Conservation (phyloP, 2,329 filamentous ascomycete species). For the Lasiodiplodia sp. region DNA sequence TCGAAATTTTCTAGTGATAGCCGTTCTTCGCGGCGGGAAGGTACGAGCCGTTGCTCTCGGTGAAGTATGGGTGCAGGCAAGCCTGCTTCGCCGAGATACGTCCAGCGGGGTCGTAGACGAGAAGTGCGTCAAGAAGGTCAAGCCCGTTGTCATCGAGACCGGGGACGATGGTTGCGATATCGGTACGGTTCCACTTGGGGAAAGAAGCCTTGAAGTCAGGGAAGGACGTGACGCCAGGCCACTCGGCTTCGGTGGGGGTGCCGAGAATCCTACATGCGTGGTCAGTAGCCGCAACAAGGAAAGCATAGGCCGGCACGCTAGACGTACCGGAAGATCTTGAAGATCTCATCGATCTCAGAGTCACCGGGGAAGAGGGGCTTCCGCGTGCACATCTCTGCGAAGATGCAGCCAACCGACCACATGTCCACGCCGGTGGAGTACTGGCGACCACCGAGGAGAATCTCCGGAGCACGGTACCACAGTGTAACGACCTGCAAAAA, state of each 20-base stretch:
- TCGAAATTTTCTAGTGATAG: conserved; percentile 17
- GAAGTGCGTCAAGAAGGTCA: conserved; percentile 72
- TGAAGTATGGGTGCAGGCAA: conserved; percentile 84
- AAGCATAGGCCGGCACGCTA: background rate
- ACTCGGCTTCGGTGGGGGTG: conserved; percentile 80
- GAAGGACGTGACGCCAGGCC: conserved; percentile 94
- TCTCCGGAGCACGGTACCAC: conserved; percentile 92
- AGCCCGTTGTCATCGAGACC: conserved; percentile 76
- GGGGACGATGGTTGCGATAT: conserved; percentile 69
- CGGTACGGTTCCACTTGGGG: conserved; percentile 85
- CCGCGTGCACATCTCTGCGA: conserved; percentile 94
- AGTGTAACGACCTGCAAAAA: conserved; percentile 76
- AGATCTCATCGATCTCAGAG: conserved; percentile 92
- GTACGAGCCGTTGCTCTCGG: conserved; percentile 55
- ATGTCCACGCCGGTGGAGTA: conserved; percentile 96
- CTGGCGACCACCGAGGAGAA: conserved; percentile 86
- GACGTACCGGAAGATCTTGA: conserved; percentile 88
- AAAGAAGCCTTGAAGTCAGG: conserved; percentile 93
- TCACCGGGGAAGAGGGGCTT: conserved; percentile 93
- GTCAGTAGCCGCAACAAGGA: conserved; percentile 14
- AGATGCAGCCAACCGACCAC: conserved; percentile 95
- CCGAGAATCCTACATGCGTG: conserved; percentile 65
- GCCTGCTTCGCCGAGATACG: conserved; percentile 91
- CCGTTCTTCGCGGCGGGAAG: conserved; percentile 27
- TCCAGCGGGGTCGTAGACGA: conserved; percentile 86